These are phyloP conservation scores for Colletotrichum acutatum DNA, from an alignment of 2,329 filamentous ascomycete genomes.

Conservation along the genomic window DNA sequence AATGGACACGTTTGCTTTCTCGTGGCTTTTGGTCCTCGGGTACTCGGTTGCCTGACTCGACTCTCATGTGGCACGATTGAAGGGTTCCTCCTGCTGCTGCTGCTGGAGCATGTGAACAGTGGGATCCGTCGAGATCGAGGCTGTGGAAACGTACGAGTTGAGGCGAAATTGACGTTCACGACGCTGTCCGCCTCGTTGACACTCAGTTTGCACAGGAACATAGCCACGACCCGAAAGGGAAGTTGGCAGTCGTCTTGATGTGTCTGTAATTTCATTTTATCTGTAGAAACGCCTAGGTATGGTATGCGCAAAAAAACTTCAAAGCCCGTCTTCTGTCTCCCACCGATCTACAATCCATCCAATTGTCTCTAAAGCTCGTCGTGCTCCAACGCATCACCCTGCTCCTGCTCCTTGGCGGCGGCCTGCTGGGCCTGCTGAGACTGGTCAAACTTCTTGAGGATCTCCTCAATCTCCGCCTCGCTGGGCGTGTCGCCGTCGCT, in stretches of 20 bases:
- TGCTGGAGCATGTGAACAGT: neutral
- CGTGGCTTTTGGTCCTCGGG: neutral
- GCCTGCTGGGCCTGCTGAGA: slow-evolving; percentile 39
- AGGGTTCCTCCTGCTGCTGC: neutral
- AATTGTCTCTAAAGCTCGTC: slow-evolving; percentile 46
- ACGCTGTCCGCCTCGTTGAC: neutral
- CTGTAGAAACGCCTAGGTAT: slow-evolving; percentile 7
- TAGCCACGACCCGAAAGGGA: neutral
- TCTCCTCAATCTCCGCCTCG: slow-evolving; percentile 63
- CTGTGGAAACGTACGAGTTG: neutral
- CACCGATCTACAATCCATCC: neutral
- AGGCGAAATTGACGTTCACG: neutral
- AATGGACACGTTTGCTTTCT: neutral
- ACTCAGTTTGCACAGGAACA: neutral
- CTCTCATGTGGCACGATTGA: neutral
- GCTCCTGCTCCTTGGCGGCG: slow-evolving; percentile 31
- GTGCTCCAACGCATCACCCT: slow-evolving; percentile 43
- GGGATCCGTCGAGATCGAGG: neutral
- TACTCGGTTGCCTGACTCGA: neutral
- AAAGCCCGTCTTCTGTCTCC: neutral
- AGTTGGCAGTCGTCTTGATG: neutral
- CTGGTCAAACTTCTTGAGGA: slow-evolving; percentile 51
- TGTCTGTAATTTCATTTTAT: slow-evolving; percentile 14
- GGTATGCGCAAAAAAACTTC: slow-evolving; percentile 20
- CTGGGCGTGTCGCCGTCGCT: slow-evolving; percentile 45